Evolutionary conservation across 2,329 filamentous ascomycete genomes (phyloP).

Genomic region (Penicillium crustosum): DNA sequence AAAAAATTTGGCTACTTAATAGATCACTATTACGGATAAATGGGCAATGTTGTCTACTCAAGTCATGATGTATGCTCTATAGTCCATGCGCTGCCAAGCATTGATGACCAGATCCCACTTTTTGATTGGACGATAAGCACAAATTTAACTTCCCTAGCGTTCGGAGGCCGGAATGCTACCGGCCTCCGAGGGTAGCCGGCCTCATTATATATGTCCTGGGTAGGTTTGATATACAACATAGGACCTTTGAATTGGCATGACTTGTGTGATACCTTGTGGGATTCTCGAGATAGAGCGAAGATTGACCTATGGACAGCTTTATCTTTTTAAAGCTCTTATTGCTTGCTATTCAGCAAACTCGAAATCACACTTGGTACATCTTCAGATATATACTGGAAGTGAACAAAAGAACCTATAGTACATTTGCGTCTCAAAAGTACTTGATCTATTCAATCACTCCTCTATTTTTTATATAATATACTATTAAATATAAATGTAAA

Average conservation of each 20-base stretch:
- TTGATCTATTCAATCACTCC: background rate
- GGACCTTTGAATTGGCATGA: background rate
- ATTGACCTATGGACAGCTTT: background rate
- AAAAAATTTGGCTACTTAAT: background rate
- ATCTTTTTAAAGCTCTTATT: background rate
- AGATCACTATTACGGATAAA: background rate
- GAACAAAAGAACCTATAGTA: background rate
- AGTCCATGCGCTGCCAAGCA: conserved; percentile 25
- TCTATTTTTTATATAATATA: background rate
- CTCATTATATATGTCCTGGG: conserved; percentile 3
- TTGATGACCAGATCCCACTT: background rate
- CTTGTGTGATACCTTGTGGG: background rate
- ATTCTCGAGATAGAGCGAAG: background rate
- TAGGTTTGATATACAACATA: background rate
- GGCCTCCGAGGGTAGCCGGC: conserved; percentile 41
- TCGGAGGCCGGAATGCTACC: conserved; percentile 45
- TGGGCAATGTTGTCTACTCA: conserved; percentile 8
- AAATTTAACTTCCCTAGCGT: conserved; percentile 29
- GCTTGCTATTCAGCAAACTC: background rate
- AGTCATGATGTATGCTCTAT: conserved; percentile 22
- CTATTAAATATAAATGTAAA: background rate
- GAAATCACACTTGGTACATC: background rate
- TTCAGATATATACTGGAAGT: background rate
- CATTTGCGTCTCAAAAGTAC: background rate
- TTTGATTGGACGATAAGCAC: conserved; percentile 26